These are phyloP conservation scores for Lycium barbarum DNA, from an alignment of 257 asterid genomes.

Conservation along the genomic window DNA sequence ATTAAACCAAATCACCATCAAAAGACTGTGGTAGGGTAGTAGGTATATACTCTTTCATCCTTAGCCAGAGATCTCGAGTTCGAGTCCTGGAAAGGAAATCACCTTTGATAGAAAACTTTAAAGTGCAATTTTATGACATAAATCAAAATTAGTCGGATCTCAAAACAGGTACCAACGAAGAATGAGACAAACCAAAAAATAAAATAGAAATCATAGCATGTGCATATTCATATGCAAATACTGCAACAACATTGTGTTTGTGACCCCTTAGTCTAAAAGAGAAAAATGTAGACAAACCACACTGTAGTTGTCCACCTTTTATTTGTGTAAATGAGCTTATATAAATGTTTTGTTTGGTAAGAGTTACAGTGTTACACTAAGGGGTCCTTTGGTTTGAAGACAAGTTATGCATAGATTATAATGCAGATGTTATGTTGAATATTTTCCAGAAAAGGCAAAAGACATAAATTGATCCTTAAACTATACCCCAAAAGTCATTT, in stretches of 20 bases:
- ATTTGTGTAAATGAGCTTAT: neutral
- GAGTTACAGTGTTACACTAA: too few relatives aligned
- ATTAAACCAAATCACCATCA: neutral
- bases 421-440: neutral
- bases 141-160: neutral
- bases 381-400: neutral
- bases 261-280: neutral
- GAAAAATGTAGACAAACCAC: neutral
- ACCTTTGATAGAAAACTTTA: neutral
- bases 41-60: neutral
- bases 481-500: too few relatives aligned
- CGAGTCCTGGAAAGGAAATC: rapidly evolving
- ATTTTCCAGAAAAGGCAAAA: neutral
- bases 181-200: too few relatives aligned
- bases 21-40: neutral
- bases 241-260: neutral
- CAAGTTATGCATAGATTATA: neutral
- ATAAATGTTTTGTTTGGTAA: neutral
- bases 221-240: neutral
- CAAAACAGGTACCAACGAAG: neutral
- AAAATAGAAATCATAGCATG: neutral
- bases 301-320: neutral
- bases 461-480: too few relatives aligned
- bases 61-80: too few relatives aligned
- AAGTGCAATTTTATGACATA: neutral